Evolutionary conservation across 1,284 basidiomycete genomes (phyloP).

Genomic region (Ceratobasidium sp.): DNA sequence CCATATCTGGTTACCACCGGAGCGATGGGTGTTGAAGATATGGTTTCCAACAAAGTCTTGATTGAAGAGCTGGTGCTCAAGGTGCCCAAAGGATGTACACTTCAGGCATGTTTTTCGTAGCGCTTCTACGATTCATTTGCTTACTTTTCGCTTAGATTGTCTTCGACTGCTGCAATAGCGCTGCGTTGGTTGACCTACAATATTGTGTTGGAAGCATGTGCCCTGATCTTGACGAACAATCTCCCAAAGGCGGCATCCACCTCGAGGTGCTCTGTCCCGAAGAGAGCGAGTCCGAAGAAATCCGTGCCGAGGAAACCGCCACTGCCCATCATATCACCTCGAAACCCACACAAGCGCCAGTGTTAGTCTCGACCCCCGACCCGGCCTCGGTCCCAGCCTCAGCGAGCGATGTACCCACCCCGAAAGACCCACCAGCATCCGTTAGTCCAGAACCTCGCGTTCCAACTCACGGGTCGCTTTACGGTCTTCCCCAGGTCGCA

Average conservation of each 20-base stretch:
- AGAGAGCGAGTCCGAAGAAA: not conserved
- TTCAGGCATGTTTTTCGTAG: not conserved
- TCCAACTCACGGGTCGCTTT: constrained; percentile 1
- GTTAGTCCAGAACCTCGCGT: not conserved
- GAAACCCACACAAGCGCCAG: constrained; percentile 11
- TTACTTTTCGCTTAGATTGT: not conserved
- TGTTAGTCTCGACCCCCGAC: not conserved
- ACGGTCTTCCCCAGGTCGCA: not conserved
- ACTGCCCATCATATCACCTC: not conserved
- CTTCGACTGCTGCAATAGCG: constrained; percentile 28
- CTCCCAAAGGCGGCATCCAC: not conserved
- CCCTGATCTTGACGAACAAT: not conserved
- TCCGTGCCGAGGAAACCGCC: not conserved
- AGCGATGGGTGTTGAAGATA: not conserved
- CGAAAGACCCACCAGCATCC: not conserved
- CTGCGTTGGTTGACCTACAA: constrained; percentile 18
- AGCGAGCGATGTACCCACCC: not conserved
- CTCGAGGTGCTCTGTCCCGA: not conserved
- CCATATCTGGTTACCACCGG: constrained; percentile 7
- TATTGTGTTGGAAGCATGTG: constrained; percentile 42
- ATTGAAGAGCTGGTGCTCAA: not conserved
- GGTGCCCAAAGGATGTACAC: constrained; percentile 8
- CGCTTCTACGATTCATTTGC: not conserved
- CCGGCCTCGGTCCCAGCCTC: not conserved
- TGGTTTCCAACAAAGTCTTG: not conserved